Percentiles rank a stretch among this genome's conserved stretches.
Conservation (phyloP, 768 basidiomycete genomes). For the Pleurotus tuber-regium region DNA sequence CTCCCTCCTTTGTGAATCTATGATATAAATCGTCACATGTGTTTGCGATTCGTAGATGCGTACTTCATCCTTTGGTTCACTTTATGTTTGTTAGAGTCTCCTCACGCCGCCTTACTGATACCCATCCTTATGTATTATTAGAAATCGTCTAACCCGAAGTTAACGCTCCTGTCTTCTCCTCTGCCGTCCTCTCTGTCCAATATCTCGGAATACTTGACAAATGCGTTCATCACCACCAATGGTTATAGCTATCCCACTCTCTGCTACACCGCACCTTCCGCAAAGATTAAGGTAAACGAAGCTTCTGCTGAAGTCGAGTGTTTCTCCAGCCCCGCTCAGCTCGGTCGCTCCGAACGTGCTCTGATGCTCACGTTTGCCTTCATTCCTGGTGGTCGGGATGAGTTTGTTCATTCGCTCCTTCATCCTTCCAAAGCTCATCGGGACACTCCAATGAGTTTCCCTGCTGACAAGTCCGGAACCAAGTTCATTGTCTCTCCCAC, state of each 20-base stretch:
- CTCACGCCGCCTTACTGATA: no score
- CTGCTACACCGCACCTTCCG: conserved; percentile 40
- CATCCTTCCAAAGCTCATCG: no score
- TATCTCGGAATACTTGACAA: conserved; percentile 46
- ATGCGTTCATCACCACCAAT: conserved; percentile 34
- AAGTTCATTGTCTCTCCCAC: conserved; percentile 47
- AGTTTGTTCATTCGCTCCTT: conserved; percentile 45
- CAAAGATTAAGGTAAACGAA: conserved; percentile 17
- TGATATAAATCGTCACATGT: no score
- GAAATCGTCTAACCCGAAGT: background rate
- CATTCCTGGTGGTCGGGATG: conserved; percentile 44
- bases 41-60: background rate
- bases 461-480: conserved; percentile 38
- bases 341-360: conserved; percentile 29
- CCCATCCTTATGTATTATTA: background rate
- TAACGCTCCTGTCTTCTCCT: conserved; percentile 34
- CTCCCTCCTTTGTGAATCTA: no score
- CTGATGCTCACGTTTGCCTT: conserved; percentile 52
- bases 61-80: conserved; percentile 12
- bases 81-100: no score
- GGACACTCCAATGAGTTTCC: conserved; percentile 21
- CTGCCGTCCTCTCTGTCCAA: conserved; percentile 43
- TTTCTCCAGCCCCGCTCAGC: conserved; percentile 28
- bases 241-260: conserved; percentile 46
- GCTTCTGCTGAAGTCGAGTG: conserved; percentile 14